Percentiles rank a stretch among this genome's conserved stretches.
phyloP scores from a whole-genome alignment of 2,329 filamentous ascomycete genomes.

The Microascus cirrosus region DNA sequence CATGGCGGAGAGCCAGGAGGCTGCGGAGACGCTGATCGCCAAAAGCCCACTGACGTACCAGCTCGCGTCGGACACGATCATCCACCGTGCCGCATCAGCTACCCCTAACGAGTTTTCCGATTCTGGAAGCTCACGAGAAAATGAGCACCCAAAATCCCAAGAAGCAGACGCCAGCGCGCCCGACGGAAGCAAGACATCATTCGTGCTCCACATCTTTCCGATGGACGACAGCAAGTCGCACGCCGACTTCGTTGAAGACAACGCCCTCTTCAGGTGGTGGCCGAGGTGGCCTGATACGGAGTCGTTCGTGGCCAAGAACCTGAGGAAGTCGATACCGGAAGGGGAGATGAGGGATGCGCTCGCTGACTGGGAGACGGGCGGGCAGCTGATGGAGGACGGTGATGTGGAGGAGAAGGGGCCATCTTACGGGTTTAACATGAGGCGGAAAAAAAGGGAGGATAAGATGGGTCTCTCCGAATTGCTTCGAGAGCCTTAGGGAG shows the following conservation, averaged over 20 bases:
- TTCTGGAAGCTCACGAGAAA: constrained; percentile 12
- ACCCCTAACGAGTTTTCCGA: constrained; percentile 15
- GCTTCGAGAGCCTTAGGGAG: neutral
- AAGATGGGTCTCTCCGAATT: neutral
- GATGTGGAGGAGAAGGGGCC: neutral
- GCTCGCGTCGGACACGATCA: constrained; percentile 14
- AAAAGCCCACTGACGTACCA: constrained; percentile 36
- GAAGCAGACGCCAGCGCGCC: neutral
- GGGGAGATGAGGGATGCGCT: constrained; percentile 23
- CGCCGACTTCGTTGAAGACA: constrained; percentile 19
- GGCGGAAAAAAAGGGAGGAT: neutral
- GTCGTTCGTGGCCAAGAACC: constrained; percentile 23
- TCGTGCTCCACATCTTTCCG: constrained; percentile 28
- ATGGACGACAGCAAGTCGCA: constrained; percentile 26
- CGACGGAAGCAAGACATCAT: constrained; percentile 14
- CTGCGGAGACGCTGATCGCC: constrained; percentile 25
- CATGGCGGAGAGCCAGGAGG: constrained; percentile 27
- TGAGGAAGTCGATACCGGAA: constrained; percentile 26
- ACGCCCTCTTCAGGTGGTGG: constrained; percentile 29
- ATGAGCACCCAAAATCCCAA: neutral
- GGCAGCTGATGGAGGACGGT: constrained; percentile 10
- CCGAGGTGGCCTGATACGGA: constrained; percentile 19
- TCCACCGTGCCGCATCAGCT: constrained; percentile 6
- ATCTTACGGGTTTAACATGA: neutral
- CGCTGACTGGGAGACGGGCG: constrained; percentile 28